phyloP scores from a whole-genome alignment of 768 basidiomycete genomes.

The Cystobasidium onofrii region DNA sequence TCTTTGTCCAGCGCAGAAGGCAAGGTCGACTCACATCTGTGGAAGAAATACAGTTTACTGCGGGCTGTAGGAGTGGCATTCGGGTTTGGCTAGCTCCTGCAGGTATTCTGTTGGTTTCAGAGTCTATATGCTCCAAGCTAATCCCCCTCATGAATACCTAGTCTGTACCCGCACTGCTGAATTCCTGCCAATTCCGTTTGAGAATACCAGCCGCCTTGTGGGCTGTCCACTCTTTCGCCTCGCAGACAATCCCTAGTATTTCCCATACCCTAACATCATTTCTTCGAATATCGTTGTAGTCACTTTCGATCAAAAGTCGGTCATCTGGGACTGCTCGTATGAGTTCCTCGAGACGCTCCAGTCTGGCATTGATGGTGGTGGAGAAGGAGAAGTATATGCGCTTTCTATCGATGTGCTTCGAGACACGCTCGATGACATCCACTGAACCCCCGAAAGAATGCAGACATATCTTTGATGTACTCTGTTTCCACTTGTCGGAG shows the following conservation, averaged over 20 bases:
- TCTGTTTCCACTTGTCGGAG: slow-evolving; percentile 55
- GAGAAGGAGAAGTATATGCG: slow-evolving; percentile 86
- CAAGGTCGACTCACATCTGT: no score
- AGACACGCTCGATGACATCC: slow-evolving; percentile 55
- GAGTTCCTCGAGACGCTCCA: slow-evolving; percentile 57
- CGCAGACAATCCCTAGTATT: slow-evolving; percentile 61
- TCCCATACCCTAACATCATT: slow-evolving; percentile 66
- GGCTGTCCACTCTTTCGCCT: slow-evolving; percentile 57
- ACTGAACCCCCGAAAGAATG: slow-evolving; percentile 81
- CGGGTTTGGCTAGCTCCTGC: no score
- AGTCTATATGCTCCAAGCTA: no score
- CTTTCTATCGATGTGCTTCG: slow-evolving; percentile 55
- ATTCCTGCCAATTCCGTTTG: slow-evolving; percentile 63
- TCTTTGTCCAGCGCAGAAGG: no score
- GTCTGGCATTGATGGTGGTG: slow-evolving; percentile 70
- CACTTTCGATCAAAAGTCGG: slow-evolving; percentile 77
- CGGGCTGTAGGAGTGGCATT: no score
- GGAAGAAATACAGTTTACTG: no score
- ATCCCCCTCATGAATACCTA: no score
- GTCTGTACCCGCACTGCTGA: slow-evolving; percentile 42
- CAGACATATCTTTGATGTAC: slow-evolving; percentile 68
- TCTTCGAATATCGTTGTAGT: slow-evolving; percentile 61
- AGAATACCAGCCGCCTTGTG: slow-evolving; percentile 48
- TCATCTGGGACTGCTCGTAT: slow-evolving; percentile 58
- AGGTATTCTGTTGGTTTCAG: no score